Conservation (phyloP, 2,329 filamentous ascomycete species). For the Ophiostoma sp. region DNA sequence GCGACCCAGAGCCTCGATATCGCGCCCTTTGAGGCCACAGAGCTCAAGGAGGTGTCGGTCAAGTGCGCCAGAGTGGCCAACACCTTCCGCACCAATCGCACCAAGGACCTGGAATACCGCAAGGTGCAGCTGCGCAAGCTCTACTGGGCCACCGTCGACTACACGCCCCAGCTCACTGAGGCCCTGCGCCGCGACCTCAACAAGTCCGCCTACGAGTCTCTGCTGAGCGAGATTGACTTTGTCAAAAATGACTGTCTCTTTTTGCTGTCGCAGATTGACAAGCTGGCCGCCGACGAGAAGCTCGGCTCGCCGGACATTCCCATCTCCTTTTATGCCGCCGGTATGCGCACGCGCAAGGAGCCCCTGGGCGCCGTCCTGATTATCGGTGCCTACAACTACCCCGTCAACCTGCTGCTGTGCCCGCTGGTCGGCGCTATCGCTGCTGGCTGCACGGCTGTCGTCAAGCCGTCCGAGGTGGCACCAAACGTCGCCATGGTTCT, state of each 20-base stretch:
- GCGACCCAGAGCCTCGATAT: constrained; percentile 39
- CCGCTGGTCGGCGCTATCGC: constrained; percentile 88
- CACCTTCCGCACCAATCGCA: constrained; percentile 77
- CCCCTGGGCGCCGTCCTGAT: constrained; percentile 80
- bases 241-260: constrained; percentile 78
- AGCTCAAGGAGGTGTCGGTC: constrained; percentile 64
- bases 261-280: constrained; percentile 72
- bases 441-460: constrained; percentile 82
- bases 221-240: constrained; percentile 75
- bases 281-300: constrained; percentile 80
- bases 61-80: constrained; percentile 61
- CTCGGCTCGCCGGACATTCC: constrained; percentile 63
- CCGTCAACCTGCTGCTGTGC: constrained; percentile 74
- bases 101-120: constrained; percentile 78
- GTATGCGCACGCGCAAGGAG: constrained; percentile 78
- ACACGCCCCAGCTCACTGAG: constrained; percentile 68
- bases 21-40: constrained; percentile 58
- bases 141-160: constrained; percentile 89
- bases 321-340: constrained; percentile 66
- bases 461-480: constrained; percentile 88
- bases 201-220: constrained; percentile 74
- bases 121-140: constrained; percentile 86
- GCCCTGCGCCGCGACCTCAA: constrained; percentile 76
- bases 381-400: constrained; percentile 94
- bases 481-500: constrained; percentile 75